phyloP scores from a whole-genome alignment of 805 yeast species.

The Priceomyces medius region DNA sequence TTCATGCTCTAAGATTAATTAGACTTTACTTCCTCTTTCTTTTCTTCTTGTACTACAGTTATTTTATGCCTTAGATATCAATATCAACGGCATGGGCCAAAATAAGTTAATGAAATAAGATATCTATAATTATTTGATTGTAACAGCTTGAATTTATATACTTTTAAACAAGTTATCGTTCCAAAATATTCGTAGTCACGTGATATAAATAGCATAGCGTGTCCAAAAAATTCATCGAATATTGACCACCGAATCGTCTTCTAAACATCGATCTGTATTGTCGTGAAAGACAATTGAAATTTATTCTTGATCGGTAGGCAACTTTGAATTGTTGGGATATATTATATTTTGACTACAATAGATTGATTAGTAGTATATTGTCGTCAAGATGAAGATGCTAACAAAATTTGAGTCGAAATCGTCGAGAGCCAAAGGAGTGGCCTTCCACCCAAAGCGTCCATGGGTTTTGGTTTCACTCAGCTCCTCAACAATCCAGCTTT shows the following conservation, averaged over 20 bases:
- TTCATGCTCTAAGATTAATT: constrained; percentile 1
- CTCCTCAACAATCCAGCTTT: constrained; percentile 96
- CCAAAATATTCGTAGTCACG: too few species aligned
- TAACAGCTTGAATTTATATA: too few species aligned
- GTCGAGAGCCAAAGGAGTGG: constrained; percentile 95
- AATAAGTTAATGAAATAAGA: too few species aligned
- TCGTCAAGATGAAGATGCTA: constrained; percentile 70
- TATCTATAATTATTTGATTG: too few species aligned
- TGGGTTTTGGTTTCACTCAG: constrained; percentile 95
- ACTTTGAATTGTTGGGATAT: neutral
- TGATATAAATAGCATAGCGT: too few species aligned
- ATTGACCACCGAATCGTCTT: constrained; percentile 7
- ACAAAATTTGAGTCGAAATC: constrained; percentile 92
- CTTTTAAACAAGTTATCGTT: too few species aligned
- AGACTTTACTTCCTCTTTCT: too few species aligned
- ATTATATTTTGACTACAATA: neutral
- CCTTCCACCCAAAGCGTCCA: constrained; percentile 94
- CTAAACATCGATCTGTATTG: constrained; percentile 1
- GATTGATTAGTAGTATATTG: constrained; percentile 5
- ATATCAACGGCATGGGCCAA: too few species aligned
- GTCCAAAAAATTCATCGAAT: constrained; percentile 7
- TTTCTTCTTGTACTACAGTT: too few species aligned
- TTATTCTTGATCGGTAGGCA: constrained; percentile 1
- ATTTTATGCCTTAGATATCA: too few species aligned
- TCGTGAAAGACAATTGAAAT: constrained; percentile 4